These are phyloP conservation scores for Tremellales sp. DNA, from an alignment of 1,284 basidiomycete species.

Conservation along the genomic window DNA sequence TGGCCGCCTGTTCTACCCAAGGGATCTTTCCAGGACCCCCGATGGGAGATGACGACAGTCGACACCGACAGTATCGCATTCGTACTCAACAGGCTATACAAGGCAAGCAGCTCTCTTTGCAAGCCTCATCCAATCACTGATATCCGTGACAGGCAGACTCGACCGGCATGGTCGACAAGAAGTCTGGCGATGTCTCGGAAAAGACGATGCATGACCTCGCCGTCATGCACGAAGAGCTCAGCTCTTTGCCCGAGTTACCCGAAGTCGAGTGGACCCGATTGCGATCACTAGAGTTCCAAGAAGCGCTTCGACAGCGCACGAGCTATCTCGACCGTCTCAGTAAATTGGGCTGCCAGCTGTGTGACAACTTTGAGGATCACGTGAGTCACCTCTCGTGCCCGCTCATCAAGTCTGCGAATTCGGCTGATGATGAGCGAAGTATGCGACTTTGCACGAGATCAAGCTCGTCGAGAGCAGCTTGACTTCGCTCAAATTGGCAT, in stretches of 20 bases:
- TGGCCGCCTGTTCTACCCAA: conserved; percentile 63
- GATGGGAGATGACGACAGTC: conserved; percentile 68
- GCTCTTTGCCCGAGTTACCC: conserved; percentile 52
- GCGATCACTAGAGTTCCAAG: conserved; percentile 87
- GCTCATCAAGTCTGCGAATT: background rate
- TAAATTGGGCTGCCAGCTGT: conserved; percentile 56
- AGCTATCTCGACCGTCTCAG: conserved; percentile 52
- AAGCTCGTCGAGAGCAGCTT: conserved; percentile 71
- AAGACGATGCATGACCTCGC: conserved; percentile 50
- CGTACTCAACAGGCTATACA: conserved; percentile 66
- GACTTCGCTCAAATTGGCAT: conserved; percentile 66
- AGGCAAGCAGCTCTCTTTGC: conserved; percentile 53
- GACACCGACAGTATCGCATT: conserved; percentile 71
- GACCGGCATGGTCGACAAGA: conserved; percentile 53
- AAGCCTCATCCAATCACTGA: background rate
- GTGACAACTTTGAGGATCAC: conserved; percentile 63
- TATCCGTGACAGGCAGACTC: conserved; percentile 63
- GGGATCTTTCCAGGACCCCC: conserved; percentile 56
- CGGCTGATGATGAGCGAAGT: conserved; percentile 56
- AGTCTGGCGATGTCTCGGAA: conserved; percentile 54
- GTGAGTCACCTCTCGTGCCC: conserved; percentile 50
- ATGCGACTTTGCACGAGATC: conserved; percentile 66
- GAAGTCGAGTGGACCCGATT: conserved; percentile 83
- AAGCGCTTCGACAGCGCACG: conserved; percentile 64
- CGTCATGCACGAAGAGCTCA: conserved; percentile 54